These are phyloP conservation scores for Thraustotheca clavata DNA, from an alignment of 352 stramenopile genomes.

Conservation along the genomic window DNA sequence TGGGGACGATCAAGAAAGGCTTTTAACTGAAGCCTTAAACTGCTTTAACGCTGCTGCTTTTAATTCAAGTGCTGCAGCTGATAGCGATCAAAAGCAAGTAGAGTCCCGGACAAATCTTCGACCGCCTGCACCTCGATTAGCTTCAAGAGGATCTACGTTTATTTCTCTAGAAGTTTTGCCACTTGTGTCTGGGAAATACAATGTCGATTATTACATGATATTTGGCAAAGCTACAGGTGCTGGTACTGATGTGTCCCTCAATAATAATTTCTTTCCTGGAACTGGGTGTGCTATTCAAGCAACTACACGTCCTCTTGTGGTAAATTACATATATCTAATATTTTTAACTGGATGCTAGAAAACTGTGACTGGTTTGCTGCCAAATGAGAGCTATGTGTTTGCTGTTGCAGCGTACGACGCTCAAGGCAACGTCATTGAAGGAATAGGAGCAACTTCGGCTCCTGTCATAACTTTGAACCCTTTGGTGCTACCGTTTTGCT, in stretches of 20 bases:
- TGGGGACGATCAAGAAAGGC: slow-evolving; percentile 11
- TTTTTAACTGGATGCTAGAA: slow-evolving; percentile 6
- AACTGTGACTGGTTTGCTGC: slow-evolving; percentile 40
- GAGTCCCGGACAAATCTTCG: too few relatives aligned
- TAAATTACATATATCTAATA: not conserved
- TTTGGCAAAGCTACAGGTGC: slow-evolving; percentile 61
- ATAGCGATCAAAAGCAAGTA: too few relatives aligned
- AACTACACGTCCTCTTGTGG: not conserved
- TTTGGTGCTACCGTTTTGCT: slow-evolving; percentile 49
- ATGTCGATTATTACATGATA: slow-evolving; percentile 63
- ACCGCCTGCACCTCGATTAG: slow-evolving; percentile 38
- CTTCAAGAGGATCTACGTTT: slow-evolving; percentile 41
- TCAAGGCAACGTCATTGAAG: slow-evolving; percentile 47
- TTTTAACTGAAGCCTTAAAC: slow-evolving; percentile 3
- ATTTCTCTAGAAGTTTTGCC: slow-evolving; percentile 41
- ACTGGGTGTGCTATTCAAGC: slow-evolving; percentile 44
- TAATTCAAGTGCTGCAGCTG: too few relatives aligned
- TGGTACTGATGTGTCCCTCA: slow-evolving; percentile 69
- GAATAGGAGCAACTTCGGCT: slow-evolving; percentile 51
- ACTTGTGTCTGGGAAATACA: slow-evolving; percentile 29
- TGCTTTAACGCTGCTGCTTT: slow-evolving; percentile 18
- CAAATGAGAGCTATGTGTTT: slow-evolving; percentile 81
- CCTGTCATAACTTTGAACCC: slow-evolving; percentile 60
- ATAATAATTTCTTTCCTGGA: slow-evolving; percentile 52
- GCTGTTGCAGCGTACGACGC: slow-evolving; percentile 67